Percentiles rank a stretch among this genome's conserved stretches.
Evolutionary conservation across 306 rosid species (phyloP).

Genomic region (Datisca glomerata): DNA sequence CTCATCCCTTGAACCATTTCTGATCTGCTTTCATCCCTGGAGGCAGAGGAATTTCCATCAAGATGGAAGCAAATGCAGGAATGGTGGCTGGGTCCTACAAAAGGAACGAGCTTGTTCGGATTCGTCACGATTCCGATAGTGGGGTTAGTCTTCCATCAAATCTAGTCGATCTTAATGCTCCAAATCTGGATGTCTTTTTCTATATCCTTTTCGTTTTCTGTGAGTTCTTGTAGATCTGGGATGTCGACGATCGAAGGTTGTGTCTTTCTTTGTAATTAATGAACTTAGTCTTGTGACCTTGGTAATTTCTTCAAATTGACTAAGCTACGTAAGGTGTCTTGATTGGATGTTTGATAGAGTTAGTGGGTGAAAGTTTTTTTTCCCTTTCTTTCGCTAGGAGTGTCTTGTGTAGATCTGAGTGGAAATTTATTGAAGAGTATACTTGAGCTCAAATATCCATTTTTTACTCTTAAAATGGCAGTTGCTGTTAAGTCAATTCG

Average conservation of each 20-base stretch:
- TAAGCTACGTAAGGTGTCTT: too few relatives aligned
- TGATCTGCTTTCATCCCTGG: conserved; percentile 11
- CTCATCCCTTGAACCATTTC: neutral
- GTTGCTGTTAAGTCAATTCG: too few relatives aligned
- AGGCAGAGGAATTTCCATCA: conserved; percentile 6
- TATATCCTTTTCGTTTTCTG: too few relatives aligned
- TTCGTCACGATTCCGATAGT: conserved; percentile 84
- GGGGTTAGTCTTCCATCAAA: conserved; percentile 39
- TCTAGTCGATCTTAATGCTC: neutral
- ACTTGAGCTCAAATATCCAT: conserved; percentile 13
- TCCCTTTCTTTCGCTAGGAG: too few relatives aligned
- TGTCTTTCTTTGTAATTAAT: too few relatives aligned
- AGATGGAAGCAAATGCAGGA: conserved; percentile 84
- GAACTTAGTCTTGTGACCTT: too few relatives aligned
- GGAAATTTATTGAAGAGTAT: conserved; percentile 9
- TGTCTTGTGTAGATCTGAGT: conserved; percentile 14
- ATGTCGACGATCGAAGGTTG: too few relatives aligned
- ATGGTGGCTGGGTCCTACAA: conserved; percentile 96
- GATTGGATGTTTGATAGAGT: too few relatives aligned
- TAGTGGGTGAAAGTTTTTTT: too few relatives aligned
- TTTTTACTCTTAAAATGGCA: conserved; percentile 9
- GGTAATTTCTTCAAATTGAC: too few relatives aligned
- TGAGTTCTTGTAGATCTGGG: too few relatives aligned
- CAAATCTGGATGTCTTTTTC: neutral
- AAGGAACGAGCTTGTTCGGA: conserved; percentile 87